Evolutionary conservation across 2,329 filamentous ascomycete genomes (phyloP), one percentile per base, ranked within the genome.

Genomic region (Alternaria infectoria): DNA sequence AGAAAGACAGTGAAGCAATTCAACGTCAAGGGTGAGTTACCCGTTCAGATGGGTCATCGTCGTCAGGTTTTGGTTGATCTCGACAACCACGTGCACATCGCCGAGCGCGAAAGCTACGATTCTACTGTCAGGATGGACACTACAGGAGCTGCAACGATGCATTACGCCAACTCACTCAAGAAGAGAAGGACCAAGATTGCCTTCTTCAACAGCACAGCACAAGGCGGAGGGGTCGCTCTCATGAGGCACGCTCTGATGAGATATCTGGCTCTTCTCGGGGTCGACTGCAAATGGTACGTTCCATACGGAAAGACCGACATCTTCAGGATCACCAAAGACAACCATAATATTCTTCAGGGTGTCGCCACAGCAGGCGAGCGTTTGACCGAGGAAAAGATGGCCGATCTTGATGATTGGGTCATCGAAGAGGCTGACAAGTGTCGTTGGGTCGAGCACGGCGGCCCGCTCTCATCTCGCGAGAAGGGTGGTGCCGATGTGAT

Each of bases 291-390:
- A 60, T 96, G 92, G 92, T 88, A 86, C 64, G 92, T 95, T 1
- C 92, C 92, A 7, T 93, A 45, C 17, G 93, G 77, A 91, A 92
- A 21, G 89, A 91, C 91, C 4, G 89, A 91, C 15, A 89, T 95
- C 11, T 96, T 96, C 80, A 86, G 91, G 54, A 90, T 93, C 79
- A 96, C 92, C 69, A 96, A 96, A 81, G 93, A 91, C 69, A 91
- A 93, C 70, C 92, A 96, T 86, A 96, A 96, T 80, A 94, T 95
- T 67, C 87, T 96, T 3, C 92, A 96, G 80, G 92, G 92, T 9
- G 92, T 94, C 45, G 88, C 89, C 44, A 83, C 85, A 25, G 40
- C 59, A 0, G 86, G 87, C 3, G 86, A 92, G 69, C 86, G 88
- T n/a, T 84, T 95, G 30, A 87, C 85, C 0, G 70, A 83, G 1